Evolutionary conservation across 495 filamentous ascomycete genomes (phyloP).

Genomic region (Penicillium ucsense): DNA sequence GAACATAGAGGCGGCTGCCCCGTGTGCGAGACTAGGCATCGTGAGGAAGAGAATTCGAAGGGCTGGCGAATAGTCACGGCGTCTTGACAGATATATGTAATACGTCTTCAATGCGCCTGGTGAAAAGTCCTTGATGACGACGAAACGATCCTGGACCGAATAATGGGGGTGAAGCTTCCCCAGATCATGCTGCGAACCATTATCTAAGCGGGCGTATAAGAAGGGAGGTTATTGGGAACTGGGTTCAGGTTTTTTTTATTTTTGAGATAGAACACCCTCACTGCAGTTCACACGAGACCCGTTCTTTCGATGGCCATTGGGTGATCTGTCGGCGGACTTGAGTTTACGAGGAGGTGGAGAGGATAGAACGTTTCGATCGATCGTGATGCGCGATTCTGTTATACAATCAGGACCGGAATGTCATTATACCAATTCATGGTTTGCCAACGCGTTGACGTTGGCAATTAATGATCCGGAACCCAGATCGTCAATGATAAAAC

Average conservation of each 20-base stretch:
- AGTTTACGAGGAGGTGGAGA: too few relatives aligned
- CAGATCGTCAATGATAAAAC: too few relatives aligned
- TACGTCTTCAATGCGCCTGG: background rate
- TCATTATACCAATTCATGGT: too few relatives aligned
- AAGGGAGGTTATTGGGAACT: background rate
- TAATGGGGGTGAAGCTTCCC: background rate
- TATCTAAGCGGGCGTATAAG: background rate
- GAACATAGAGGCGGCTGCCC: background rate
- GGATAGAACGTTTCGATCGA: too few relatives aligned
- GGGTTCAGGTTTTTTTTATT: background rate
- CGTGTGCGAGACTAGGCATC: background rate
- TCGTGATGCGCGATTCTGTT: too few relatives aligned
- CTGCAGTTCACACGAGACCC: background rate
- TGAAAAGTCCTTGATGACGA: background rate
- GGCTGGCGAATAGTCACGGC: conserved; percentile 2
- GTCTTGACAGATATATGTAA: background rate
- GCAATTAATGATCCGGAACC: too few relatives aligned
- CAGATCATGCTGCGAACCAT: background rate
- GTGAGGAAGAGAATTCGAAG: conserved; percentile 2
- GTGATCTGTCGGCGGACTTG: background rate
- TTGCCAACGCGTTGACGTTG: too few relatives aligned
- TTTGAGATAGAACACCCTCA: background rate
- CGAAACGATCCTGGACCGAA: background rate
- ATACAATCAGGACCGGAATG: too few relatives aligned
- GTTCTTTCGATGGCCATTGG: background rate